Evolutionary conservation across 768 basidiomycete species (phyloP).

Genomic region (Mycena rebaudengoi): DNA sequence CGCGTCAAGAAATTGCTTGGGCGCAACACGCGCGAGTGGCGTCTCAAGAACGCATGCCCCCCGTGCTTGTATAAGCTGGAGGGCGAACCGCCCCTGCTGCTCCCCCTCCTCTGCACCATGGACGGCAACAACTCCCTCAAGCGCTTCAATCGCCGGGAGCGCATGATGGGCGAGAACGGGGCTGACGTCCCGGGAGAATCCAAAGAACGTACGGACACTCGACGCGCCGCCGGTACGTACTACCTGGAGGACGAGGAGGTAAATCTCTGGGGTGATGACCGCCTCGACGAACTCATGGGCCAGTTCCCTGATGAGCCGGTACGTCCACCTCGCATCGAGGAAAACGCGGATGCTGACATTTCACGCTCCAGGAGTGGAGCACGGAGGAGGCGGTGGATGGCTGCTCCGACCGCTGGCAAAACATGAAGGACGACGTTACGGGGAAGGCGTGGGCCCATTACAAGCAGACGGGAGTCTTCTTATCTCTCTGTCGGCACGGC

Average conservation of each 20-base stretch:
- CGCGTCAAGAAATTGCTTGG: slow-evolving; percentile 35
- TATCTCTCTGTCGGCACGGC: slow-evolving; percentile 43
- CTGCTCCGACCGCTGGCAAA: slow-evolving; percentile 15
- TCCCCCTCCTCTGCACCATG: slow-evolving; percentile 33
- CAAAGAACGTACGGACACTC: slow-evolving; percentile 40
- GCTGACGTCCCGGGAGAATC: slow-evolving; percentile 26
- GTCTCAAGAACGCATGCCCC: slow-evolving; percentile 43
- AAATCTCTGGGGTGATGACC: slow-evolving; percentile 12
- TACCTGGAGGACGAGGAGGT: slow-evolving; percentile 1
- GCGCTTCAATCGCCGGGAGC: slow-evolving; percentile 27
- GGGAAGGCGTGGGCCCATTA: slow-evolving; percentile 44
- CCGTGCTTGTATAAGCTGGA: slow-evolving; percentile 46
- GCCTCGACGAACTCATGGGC: neutral
- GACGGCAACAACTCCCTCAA: slow-evolving; percentile 47
- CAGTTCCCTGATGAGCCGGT: neutral
- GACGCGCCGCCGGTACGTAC: slow-evolving; percentile 9
- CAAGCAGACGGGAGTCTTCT: slow-evolving; percentile 48
- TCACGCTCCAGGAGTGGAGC: slow-evolving; percentile 35
- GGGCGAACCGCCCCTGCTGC: slow-evolving; percentile 37
- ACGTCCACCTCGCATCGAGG: too few species aligned
- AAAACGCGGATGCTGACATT: too few species aligned
- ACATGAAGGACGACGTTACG: slow-evolving; percentile 32
- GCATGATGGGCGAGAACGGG: slow-evolving; percentile 12
- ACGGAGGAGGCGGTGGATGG: slow-evolving; percentile 43
- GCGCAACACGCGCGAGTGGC: slow-evolving; percentile 40